Conservation (phyloP, 2,329 filamentous ascomycete genomes). For the Clonostachys rhizophaga region DNA sequence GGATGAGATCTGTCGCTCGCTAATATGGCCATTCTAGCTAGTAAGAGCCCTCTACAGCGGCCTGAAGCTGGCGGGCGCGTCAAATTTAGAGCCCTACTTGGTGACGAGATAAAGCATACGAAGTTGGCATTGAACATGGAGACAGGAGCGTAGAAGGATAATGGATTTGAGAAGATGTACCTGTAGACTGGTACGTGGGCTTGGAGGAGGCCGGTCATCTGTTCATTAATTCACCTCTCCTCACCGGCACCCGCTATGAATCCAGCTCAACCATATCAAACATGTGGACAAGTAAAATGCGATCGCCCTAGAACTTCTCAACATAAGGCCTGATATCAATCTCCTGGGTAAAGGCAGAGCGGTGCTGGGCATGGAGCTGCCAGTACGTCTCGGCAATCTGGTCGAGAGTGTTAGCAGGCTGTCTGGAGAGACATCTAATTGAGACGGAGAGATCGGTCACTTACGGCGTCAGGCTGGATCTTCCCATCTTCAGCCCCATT, state of each 20-base stretch:
- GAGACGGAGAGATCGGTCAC: slow-evolving; percentile 19
- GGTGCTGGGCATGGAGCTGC: slow-evolving; percentile 76
- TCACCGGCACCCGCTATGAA: too few relatives aligned
- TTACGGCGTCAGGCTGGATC: slow-evolving; percentile 69
- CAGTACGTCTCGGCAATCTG: slow-evolving; percentile 87
- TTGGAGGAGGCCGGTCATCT: too few relatives aligned
- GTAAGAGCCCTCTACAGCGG: too few relatives aligned
- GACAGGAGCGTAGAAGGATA: slow-evolving; percentile 12
- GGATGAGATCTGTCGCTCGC: too few relatives aligned
- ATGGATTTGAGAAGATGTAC: slow-evolving; percentile 15
- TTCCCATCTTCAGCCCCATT: slow-evolving; percentile 51
- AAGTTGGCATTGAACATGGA: slow-evolving; percentile 45
- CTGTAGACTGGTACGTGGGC: not conserved
- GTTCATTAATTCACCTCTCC: too few relatives aligned
- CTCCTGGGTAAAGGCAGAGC: slow-evolving; percentile 76
- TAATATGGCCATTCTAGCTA: too few relatives aligned
- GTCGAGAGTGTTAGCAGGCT: not conserved
- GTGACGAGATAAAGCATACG: too few relatives aligned
- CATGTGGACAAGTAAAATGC: not conserved
- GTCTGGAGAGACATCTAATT: not conserved
- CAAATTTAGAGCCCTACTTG: too few relatives aligned
- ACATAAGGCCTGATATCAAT: slow-evolving; percentile 64
- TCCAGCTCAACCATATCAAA: too few relatives aligned
- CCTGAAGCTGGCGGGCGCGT: too few relatives aligned
- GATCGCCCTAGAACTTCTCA: slow-evolving; percentile 1